Evolutionary conservation across 1,284 basidiomycete genomes (phyloP).

Genomic region (Boletus austroedulis): DNA sequence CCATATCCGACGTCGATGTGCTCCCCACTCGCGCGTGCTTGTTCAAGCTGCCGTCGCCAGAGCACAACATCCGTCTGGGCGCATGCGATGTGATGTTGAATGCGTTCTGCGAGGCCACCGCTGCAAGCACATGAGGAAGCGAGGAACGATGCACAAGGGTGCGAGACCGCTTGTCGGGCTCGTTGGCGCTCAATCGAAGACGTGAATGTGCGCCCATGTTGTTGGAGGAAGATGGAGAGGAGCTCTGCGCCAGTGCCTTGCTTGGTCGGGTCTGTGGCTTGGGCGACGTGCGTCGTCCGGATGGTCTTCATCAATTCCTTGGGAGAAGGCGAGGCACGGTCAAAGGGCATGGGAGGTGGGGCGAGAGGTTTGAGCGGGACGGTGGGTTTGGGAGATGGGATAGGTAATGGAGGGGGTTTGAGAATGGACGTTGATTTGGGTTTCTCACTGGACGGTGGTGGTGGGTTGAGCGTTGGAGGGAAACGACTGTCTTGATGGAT

Average conservation of each 20-base stretch:
- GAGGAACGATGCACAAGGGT: neutral
- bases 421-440: constrained; percentile 24
- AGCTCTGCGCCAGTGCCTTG: too few species aligned
- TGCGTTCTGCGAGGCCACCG: constrained; percentile 50
- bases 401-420: too few species aligned
- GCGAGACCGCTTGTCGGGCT: constrained; percentile 33
- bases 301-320: constrained; percentile 41
- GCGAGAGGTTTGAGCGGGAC: constrained; percentile 28
- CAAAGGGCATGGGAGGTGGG: constrained; percentile 20
- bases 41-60: constrained; percentile 49
- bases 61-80: constrained; percentile 43
- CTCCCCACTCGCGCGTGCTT: constrained; percentile 24
- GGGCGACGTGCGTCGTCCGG: constrained; percentile 43
- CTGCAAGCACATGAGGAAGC: constrained; percentile 25
- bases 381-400: too few species aligned
- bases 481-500: constrained; percentile 2
- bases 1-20: constrained; percentile 34
- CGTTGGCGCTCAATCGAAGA: constrained; percentile 37
- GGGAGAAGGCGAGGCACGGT: constrained; percentile 14
- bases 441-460: constrained; percentile 18
- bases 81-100: constrained; percentile 41
- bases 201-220: constrained; percentile 31
- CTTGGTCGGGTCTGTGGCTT: too few species aligned
- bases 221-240: too few species aligned
- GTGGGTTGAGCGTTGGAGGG: constrained; percentile 5